phyloP scores from a whole-genome alignment of 2,329 filamentous ascomycete species.

The Cordyceps javanica region DNA sequence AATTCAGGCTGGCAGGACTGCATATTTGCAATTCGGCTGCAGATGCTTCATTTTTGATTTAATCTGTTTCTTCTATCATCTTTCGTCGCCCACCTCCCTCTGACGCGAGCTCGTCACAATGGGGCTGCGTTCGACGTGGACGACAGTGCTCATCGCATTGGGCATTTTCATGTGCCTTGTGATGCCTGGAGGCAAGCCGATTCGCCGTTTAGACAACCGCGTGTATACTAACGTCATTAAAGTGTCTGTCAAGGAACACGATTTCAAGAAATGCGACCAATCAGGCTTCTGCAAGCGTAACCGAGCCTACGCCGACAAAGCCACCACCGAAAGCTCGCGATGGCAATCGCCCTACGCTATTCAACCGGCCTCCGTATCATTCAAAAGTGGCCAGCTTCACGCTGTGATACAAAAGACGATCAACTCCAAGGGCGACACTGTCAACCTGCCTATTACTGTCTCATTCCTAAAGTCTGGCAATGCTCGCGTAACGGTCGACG shows the following conservation, averaged over 20 bases:
- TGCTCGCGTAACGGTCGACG: constrained; percentile 82
- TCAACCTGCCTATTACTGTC: constrained; percentile 75
- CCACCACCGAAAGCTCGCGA: constrained; percentile 53
- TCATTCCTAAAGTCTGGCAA: constrained; percentile 87
- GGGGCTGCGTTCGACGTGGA: constrained; percentile 40
- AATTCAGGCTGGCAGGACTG: constrained; percentile 2
- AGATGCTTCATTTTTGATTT: constrained; percentile 3
- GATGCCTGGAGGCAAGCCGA: constrained; percentile 52
- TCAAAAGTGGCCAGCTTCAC: constrained; percentile 74
- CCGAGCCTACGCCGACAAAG: constrained; percentile 78
- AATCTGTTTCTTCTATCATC: background rate
- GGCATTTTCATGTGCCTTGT: constrained; percentile 54
- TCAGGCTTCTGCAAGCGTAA: constrained; percentile 97
- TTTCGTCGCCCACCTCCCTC: background rate
- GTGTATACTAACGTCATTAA: constrained; percentile 17
- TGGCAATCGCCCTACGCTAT: constrained; percentile 82
- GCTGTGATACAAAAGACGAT: constrained; percentile 79
- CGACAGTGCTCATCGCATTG: constrained; percentile 55
- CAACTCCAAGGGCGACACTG: constrained; percentile 54
- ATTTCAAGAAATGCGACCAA: constrained; percentile 95
- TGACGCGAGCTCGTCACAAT: constrained; percentile 6
- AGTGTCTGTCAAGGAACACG: constrained; percentile 89
- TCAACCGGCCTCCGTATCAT: constrained; percentile 61
- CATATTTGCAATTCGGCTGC: background rate
- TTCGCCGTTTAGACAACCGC: background rate